Evolutionary conservation across 331 rosid species (phyloP).

Genomic region (Quercus lobata): DNA sequence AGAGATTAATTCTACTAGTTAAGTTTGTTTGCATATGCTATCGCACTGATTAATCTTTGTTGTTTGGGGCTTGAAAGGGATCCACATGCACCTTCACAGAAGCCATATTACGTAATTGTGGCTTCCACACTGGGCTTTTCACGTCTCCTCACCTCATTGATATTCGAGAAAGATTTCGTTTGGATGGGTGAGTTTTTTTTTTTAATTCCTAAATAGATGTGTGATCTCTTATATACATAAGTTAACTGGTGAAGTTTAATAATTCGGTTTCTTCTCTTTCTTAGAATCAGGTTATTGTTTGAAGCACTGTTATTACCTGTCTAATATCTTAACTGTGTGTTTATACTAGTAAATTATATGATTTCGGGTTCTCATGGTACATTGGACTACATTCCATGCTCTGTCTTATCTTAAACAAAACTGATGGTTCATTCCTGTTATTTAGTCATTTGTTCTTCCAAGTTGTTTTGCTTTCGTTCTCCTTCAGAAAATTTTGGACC

Average conservation of each 20-base stretch:
- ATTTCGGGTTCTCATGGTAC: constrained; percentile 1
- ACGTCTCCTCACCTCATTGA: constrained; percentile 97
- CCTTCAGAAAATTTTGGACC: background rate
- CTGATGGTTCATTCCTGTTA: constrained; percentile 1
- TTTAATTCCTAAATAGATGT: background rate
- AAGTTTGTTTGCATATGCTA: constrained; percentile 6
- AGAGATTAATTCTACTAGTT: background rate
- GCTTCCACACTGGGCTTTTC: constrained; percentile 87
- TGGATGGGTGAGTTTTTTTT: constrained; percentile 76
- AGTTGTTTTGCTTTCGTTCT: constrained; percentile 1
- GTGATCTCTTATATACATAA: background rate
- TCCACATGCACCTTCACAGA: constrained; percentile 92
- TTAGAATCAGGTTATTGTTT: background rate
- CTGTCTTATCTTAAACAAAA: background rate
- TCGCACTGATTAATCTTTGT: constrained; percentile 22
- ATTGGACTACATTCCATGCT: background rate
- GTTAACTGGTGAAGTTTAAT: constrained; percentile 11
- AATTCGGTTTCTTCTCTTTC: background rate
- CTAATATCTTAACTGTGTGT: background rate
- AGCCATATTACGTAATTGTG: constrained; percentile 79
- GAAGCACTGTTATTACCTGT: background rate
- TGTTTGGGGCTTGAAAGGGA: constrained; percentile 52
- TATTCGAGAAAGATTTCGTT: constrained; percentile 81
- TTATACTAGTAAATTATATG: background rate
- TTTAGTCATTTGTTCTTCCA: constrained; percentile 1